phyloP scores from a whole-genome alignment of 2,329 filamentous ascomycete species.

The Aphanocladium album region DNA sequence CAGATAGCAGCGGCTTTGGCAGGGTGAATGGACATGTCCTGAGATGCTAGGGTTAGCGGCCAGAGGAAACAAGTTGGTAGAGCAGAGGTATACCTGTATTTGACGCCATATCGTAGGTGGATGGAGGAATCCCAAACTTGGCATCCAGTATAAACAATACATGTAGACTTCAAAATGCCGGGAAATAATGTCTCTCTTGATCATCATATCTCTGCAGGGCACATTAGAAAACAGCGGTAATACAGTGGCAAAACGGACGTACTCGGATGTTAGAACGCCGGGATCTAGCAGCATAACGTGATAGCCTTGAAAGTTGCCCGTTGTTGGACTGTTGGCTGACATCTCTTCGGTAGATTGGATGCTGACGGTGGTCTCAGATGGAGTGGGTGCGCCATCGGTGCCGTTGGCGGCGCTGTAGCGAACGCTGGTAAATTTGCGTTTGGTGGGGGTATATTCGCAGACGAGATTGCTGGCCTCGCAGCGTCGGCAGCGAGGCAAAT shows the following conservation, averaged over 20 bases:
- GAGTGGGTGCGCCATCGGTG: not conserved
- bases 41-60: not conserved
- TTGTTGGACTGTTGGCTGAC: slow-evolving; percentile 17
- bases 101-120: slow-evolving; percentile 29
- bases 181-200: slow-evolving; percentile 30
- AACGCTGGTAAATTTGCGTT: slow-evolving; percentile 33
- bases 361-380: not conserved
- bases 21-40: slow-evolving; percentile 30
- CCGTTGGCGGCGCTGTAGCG: slow-evolving; percentile 19
- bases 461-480: slow-evolving; percentile 29
- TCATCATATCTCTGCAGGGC: slow-evolving; percentile 27
- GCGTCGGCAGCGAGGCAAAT: slow-evolving; percentile 34
- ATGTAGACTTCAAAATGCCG: slow-evolving; percentile 36
- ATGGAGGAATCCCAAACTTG: slow-evolving; percentile 35
- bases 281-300: slow-evolving; percentile 22
- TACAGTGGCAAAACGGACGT: slow-evolving; percentile 14
- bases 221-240: not conserved
- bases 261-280: slow-evolving; percentile 25
- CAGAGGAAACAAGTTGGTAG: too few relatives aligned
- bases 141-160: slow-evolving; percentile 32
- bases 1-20: slow-evolving; percentile 34
- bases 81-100: slow-evolving; percentile 26
- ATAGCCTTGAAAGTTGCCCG: slow-evolving; percentile 14
- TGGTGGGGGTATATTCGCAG: slow-evolving; percentile 37
- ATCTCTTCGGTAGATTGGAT: slow-evolving; percentile 4